Percentiles rank a stretch among this genome's conserved stretches.
phyloP scores from a whole-genome alignment of 768 basidiomycete genomes.

The Pisolithus microcarpus region DNA sequence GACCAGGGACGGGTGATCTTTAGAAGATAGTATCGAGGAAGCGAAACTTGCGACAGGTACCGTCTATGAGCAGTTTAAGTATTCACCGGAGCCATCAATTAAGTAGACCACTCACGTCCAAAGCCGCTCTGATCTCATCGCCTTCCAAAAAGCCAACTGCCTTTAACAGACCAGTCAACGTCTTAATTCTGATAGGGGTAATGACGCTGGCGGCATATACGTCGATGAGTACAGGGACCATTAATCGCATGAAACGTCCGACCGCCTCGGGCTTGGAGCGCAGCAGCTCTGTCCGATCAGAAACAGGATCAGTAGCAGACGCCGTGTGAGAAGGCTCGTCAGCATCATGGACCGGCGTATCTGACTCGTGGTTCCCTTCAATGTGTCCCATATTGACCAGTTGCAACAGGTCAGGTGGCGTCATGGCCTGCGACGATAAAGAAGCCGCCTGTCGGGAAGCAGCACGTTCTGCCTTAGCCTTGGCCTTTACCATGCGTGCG shows the following conservation, averaged over 20 bases:
- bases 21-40: slow-evolving; percentile 87
- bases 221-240: slow-evolving; percentile 91
- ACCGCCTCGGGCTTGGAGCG: slow-evolving; percentile 71
- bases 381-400: slow-evolving; percentile 6
- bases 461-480: slow-evolving; percentile 74
- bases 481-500: slow-evolving; percentile 67
- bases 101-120: slow-evolving; percentile 50
- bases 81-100: not conserved
- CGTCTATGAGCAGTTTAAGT: slow-evolving; percentile 40
- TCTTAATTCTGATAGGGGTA: slow-evolving; percentile 80
- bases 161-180: slow-evolving; percentile 80
- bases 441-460: slow-evolving; percentile 52
- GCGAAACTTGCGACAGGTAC: slow-evolving; percentile 95
- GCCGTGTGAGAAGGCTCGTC: slow-evolving; percentile 29
- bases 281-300: slow-evolving; percentile 67
- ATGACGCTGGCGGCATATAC: slow-evolving; percentile 99
- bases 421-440: slow-evolving; percentile 21
- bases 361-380: slow-evolving; percentile 26
- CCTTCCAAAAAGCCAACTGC: slow-evolving; percentile 84
- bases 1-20: slow-evolving; percentile 82
- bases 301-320: slow-evolving; percentile 26
- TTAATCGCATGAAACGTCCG: slow-evolving; percentile 76
- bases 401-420: slow-evolving; percentile 16
- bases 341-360: slow-evolving; percentile 38
- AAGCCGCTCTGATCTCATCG: slow-evolving; percentile 65